A percentile compares a stretch with the other conserved stretches of the same genome.
Conservation (phyloP, 768 basidiomycete species). For the Podaxis sp. region DNA sequence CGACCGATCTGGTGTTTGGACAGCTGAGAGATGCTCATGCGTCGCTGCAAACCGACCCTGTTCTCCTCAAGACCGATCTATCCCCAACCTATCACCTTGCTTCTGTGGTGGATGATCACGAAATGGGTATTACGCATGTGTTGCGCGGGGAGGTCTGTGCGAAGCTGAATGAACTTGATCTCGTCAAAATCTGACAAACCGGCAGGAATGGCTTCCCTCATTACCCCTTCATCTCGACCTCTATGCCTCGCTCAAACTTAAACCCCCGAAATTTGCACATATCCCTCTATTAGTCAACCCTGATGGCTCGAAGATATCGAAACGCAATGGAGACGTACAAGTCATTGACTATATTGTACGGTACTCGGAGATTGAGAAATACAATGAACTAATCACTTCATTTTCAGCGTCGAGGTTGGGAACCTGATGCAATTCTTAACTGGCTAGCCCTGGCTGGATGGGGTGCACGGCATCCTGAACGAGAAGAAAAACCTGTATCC, state of each 20-base stretch:
- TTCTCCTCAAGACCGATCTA: conserved; percentile 86
- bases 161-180: not conserved
- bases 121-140: conserved; percentile 96
- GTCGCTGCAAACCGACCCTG: conserved; percentile 83
- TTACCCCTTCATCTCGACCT: conserved; percentile 88
- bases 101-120: conserved; percentile 89
- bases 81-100: conserved; percentile 98
- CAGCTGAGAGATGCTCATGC: conserved; percentile 67
- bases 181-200: not conserved
- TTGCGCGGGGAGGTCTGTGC: conserved; percentile 79
- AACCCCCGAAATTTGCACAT: conserved; percentile 77
- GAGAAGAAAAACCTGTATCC: conserved; percentile 18
- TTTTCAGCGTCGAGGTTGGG: conserved; percentile 77
- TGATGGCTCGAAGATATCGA: conserved; percentile 93
- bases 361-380: conserved; percentile 12
- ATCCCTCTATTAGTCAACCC: conserved; percentile 86
- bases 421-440: conserved; percentile 79
- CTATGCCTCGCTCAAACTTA: conserved; percentile 71
- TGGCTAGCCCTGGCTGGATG: conserved; percentile 96
- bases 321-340: conserved; percentile 84
- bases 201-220: conserved; percentile 93
- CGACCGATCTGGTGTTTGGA: conserved; percentile 75
- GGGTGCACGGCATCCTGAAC: conserved; percentile 52
- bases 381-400: not conserved
- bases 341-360: conserved; percentile 84